A percentile compares a stretch with the other conserved stretches of the same genome.
These are phyloP conservation scores for Pyrus communis DNA, from an alignment of 306 rosid species.

Conservation along the genomic window DNA sequence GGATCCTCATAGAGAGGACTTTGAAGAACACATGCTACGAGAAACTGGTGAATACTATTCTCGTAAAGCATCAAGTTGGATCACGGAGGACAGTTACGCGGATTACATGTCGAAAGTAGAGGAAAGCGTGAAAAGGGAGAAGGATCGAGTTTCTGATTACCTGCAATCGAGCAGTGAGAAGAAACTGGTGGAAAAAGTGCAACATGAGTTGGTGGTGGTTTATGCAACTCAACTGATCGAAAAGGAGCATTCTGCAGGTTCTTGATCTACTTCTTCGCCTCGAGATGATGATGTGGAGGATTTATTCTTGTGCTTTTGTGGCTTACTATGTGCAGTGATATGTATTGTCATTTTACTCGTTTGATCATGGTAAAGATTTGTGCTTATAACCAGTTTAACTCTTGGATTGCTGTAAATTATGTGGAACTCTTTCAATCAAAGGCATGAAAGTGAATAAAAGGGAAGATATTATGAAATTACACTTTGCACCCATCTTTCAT, in stretches of 20 bases:
- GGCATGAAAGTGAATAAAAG: background rate
- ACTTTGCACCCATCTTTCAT: no score
- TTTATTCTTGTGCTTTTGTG: background rate
- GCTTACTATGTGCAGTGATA: no score
- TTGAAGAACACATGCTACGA: constrained; percentile 43
- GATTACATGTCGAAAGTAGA: constrained; percentile 49
- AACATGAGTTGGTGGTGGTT: constrained; percentile 38
- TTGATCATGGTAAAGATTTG: background rate
- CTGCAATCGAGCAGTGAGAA: constrained; percentile 20
- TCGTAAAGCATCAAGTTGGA: constrained; percentile 52
- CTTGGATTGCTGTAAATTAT: no score
- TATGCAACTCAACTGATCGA: background rate
- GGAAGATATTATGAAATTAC: no score
- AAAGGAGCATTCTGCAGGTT: background rate
- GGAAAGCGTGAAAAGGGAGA: constrained; percentile 25
- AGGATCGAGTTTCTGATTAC: constrained; percentile 20
- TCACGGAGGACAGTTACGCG: constrained; percentile 42
- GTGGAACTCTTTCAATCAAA: no score
- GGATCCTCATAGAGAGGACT: constrained; percentile 29
- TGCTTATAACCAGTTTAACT: background rate
- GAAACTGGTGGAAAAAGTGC: constrained; percentile 41
- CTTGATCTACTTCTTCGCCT: background rate
- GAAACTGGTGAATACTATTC: constrained; percentile 44
- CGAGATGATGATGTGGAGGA: background rate
- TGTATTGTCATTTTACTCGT: no score